These are phyloP conservation scores for Erodium trifolium DNA, from an alignment of 441 rosid genomes.

Conservation along the genomic window DNA sequence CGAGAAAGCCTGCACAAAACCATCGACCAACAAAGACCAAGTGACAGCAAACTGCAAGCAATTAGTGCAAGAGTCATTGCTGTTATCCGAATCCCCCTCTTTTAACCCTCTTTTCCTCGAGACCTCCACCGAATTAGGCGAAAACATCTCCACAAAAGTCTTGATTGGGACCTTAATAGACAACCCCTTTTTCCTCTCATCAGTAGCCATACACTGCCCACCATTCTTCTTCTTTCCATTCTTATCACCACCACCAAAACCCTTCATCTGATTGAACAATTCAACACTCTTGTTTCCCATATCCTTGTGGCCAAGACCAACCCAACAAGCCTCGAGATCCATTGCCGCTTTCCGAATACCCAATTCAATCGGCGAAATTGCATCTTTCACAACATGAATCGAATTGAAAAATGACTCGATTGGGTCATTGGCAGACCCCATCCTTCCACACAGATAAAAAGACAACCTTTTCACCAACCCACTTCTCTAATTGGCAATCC, in stretches of 20 bases:
- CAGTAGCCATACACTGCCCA: constrained; percentile 15
- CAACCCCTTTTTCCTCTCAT: constrained; percentile 18
- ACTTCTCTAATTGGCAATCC: neutral
- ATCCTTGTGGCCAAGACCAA: constrained; percentile 13
- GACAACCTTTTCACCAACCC: neutral
- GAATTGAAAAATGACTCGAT: constrained; percentile 55
- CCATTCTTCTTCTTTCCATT: constrained; percentile 35
- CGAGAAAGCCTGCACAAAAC: constrained; percentile 63
- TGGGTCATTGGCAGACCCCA: constrained; percentile 71
- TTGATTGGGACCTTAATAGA: constrained; percentile 56
- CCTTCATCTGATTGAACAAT: constrained; percentile 16
- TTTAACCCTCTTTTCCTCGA: constrained; percentile 24
- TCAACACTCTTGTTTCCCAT: constrained; percentile 30
- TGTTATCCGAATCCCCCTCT: constrained; percentile 22
- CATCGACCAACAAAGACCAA: constrained; percentile 67
- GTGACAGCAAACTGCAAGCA: constrained; percentile 73
- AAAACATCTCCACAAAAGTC: constrained; percentile 43
- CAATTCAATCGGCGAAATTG: constrained; percentile 55
- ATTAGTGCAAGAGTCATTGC: constrained; percentile 52
- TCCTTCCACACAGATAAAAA: constrained; percentile 20
- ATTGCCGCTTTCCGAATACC: constrained; percentile 66
- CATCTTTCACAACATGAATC: constrained; percentile 66
- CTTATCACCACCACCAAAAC: constrained; percentile 16
- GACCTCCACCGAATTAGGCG: constrained; percentile 22
- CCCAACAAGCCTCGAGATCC: constrained; percentile 50